Percentiles rank a stretch among this genome's conserved stretches.
These are phyloP conservation scores for Jasminum sambac DNA, from an alignment of 257 asterid species.

Conservation along the genomic window DNA sequence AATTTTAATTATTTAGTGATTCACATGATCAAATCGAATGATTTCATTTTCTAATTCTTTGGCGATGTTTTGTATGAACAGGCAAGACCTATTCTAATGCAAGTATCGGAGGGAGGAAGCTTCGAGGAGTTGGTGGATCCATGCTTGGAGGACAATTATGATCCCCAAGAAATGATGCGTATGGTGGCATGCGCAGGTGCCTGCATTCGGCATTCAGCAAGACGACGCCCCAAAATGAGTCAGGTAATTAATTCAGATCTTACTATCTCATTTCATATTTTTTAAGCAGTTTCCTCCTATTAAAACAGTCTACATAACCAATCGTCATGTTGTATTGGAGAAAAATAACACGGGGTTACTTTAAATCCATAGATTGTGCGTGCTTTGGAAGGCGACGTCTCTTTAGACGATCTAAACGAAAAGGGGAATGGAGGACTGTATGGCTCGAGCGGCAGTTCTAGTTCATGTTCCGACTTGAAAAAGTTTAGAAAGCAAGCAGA, in stretches of 20 bases:
- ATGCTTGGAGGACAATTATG: constrained; percentile 50
- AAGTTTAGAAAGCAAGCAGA: constrained; percentile 36
- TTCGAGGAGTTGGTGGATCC: constrained; percentile 76
- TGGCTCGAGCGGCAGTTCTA: constrained; percentile 50
- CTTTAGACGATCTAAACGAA: constrained; percentile 45
- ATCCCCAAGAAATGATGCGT: constrained; percentile 68
- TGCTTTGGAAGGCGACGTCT: constrained; percentile 56
- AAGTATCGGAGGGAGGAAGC: constrained; percentile 53
- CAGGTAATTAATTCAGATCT: constrained; percentile 37
- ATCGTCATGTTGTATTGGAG: not conserved
- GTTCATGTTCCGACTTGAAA: constrained; percentile 41
- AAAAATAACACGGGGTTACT: not conserved
- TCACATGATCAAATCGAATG: not conserved
- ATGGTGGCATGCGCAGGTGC: constrained; percentile 80
- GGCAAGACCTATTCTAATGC: constrained; percentile 72
- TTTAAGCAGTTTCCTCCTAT: no score
- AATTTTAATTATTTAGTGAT: not conserved
- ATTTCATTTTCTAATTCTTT: not conserved
- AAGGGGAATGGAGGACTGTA: constrained; percentile 30
- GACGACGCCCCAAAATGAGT: constrained; percentile 89
- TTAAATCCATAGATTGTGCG: constrained; percentile 43
- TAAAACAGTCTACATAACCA: no score
- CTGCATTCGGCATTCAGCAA: constrained; percentile 71
- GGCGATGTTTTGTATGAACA: constrained; percentile 18
- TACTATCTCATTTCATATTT: no score